Evolutionary conservation across 306 rosid genomes (phyloP), one percentile per base, ranked within the genome.

Genomic region (Cucurbita argyrosperma): DNA sequence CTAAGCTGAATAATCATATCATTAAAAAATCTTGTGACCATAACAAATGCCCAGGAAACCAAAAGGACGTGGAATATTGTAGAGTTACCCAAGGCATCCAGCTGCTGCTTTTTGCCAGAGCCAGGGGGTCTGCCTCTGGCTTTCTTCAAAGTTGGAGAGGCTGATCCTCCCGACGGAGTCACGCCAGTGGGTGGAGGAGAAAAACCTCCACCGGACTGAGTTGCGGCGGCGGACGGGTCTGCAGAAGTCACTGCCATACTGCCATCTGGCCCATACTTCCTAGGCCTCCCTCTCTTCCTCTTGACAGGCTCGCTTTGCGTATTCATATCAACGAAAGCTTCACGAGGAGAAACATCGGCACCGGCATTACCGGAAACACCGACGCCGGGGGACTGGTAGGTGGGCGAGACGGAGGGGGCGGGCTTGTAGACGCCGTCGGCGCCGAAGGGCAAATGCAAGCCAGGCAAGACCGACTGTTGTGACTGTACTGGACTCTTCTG

Each of bases 241-340:
- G 76, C 26, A 8, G 76, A 30, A 26, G 63, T 45, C 76, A 81
- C 4, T 5, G 79, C 53, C 84, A 81, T 73, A 71, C 71, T 23
- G 9, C 83, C 86, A 60, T 86, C 87, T 9, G 85, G 80, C 1
- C 80, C 88, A 51, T 82, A 82, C 65, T 87, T 87, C 69, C 88
- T 80, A 13, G 90, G 90, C 42, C 90, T 84, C 19, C 90, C 90
- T 58, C 87, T 82, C 80, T 82, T 87, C 79, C 79, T 76, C 74
- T 87, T 87, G 39, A 76, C 6, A 0, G 78, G 43, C 55, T 82
- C 84, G 4, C 60, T 53, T 43, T 68, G 66, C 75, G 74, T 8
- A 45, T 75, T 80, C n/a, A 70, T 45, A 40, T 72, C 71, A 46
- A 78, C n/a, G 46, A 81, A 9, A 21, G 71, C 71, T 11, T 56